Evolutionary conservation across 1,284 basidiomycete genomes (phyloP).

Genomic region (Ganoderma lucidum): DNA sequence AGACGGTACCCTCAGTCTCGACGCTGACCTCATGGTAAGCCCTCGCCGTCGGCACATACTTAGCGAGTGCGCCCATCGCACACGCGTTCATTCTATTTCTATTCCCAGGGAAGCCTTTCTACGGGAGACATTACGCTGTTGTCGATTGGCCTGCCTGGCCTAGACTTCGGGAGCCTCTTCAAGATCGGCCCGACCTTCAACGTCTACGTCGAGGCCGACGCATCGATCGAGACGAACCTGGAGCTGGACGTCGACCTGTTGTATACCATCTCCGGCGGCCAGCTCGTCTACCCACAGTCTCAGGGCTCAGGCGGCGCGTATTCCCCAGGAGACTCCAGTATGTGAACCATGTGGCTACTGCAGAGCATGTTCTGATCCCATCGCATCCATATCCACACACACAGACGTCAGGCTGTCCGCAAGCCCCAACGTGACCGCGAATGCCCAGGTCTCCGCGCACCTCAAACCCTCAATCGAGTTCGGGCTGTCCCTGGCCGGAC

Average conservation of each 20-base stretch:
- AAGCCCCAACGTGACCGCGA: constrained; percentile 47
- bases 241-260: constrained; percentile 48
- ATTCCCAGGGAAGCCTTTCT: background rate
- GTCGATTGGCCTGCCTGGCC: background rate
- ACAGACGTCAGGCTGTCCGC: constrained; percentile 52
- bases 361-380: background rate
- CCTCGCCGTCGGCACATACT: no score
- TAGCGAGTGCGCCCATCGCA: background rate
- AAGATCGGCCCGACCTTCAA: constrained; percentile 46
- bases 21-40: constrained; percentile 7
- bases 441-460: constrained; percentile 49
- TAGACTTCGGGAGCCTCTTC: constrained; percentile 35
- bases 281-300: constrained; percentile 51
- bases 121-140: background rate
- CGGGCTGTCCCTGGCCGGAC: constrained; percentile 47
- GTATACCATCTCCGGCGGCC: constrained; percentile 42
- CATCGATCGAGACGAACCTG: constrained; percentile 45
- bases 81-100: background rate
- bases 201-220: constrained; percentile 38
- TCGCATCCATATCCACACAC: background rate
- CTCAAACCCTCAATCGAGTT: constrained; percentile 32
- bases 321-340: constrained; percentile 45
- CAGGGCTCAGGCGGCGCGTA: constrained; percentile 28
- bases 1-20: background rate
- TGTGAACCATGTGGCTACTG: constrained; percentile 25